These are phyloP conservation scores for Botrytis galanthina DNA, from an alignment of 2,329 filamentous ascomycete species.

Conservation along the genomic window DNA sequence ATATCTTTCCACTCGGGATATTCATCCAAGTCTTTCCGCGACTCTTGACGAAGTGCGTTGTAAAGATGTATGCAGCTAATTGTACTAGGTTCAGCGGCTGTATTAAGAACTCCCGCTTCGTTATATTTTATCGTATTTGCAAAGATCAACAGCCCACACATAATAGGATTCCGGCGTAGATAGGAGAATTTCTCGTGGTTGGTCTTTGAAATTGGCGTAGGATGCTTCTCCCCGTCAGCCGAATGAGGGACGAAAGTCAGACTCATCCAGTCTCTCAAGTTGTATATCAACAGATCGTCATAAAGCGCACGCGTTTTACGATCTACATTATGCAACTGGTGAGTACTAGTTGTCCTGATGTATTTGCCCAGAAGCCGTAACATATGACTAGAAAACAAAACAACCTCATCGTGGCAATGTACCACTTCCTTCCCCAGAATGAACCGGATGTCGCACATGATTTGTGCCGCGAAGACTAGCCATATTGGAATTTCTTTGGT, in stretches of 20 bases:
- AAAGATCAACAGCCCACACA: conserved; percentile 26
- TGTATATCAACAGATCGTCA: background rate
- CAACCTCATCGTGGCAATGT: conserved; percentile 20
- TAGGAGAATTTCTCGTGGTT: conserved; percentile 4
- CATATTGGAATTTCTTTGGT: conserved; percentile 29
- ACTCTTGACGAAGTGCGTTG: conserved; percentile 24
- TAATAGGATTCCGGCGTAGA: conserved; percentile 23
- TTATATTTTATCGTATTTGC: conserved; percentile 24
- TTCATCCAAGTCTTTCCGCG: conserved; percentile 4
- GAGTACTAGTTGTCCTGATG: no score
- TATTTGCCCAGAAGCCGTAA: fast-evolving
- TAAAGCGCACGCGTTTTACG: fast-evolving
- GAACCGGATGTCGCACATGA: conserved; percentile 38
- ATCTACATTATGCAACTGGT: no score
- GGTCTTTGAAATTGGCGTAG: background rate
- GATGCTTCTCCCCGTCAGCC: background rate
- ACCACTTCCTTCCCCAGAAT: conserved; percentile 34
- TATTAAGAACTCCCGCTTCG: background rate
- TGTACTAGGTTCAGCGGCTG: background rate
- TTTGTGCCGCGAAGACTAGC: conserved; percentile 36
- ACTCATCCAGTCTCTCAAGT: background rate
- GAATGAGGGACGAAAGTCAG: background rate
- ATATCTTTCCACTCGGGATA: conserved; percentile 25
- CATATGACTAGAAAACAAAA: background rate
- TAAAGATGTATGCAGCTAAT: conserved; percentile 24